Evolutionary conservation across 2,329 filamentous ascomycete genomes (phyloP), one percentile per base, ranked within the genome.

Genomic region (Pseudogymnoascus sp.): DNA sequence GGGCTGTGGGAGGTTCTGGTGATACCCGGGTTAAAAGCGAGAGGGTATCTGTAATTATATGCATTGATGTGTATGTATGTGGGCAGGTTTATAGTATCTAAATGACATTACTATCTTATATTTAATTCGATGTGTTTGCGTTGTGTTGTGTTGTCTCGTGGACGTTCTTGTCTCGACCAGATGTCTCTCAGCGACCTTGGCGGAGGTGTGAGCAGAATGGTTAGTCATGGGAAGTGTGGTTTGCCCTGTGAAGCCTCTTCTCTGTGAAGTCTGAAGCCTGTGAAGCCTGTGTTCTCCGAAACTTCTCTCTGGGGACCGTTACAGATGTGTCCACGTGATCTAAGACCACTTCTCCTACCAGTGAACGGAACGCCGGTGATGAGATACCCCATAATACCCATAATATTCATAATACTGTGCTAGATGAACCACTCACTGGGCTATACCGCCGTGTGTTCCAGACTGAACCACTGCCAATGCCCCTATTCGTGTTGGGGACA

Each of bases 21-120:
- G 51, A 57, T 57, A 57, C 51, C 51, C 51, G 29, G 51, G 34
- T 57, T 29, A 57, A 57, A 57, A 57, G n/a, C n/a, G n/a, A 7
- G 5, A 57, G 51, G 51, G 51, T 57, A 57, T 57, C 51, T 57
- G 51, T 57, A 57, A 57, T 57, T 34, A 34, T 57, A 57, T 57
- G 51, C 51, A 18, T 57, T 34, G 51, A 57, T 57, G 51, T 54
- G 29, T 57, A 57, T 57, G 29, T 29, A 57, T 57, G 51, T 57
- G 10, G 29, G 2, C 26, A 26, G 26, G 45, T 16, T 45, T 57
- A 57, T 12, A 57, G 51, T 34, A 57, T 57, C 51, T 57, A 57
- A 57, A 57, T 34, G 51, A 34, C 51, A 57, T 57, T 34, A 57
- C 29, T 34, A 57, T 57, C 8, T 57, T 34, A 34, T 34, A 34